Percentiles rank a stretch among this genome's conserved stretches.
phyloP scores from a whole-genome alignment of 306 rosid species.

The Chamaecrista fasciculata region DNA sequence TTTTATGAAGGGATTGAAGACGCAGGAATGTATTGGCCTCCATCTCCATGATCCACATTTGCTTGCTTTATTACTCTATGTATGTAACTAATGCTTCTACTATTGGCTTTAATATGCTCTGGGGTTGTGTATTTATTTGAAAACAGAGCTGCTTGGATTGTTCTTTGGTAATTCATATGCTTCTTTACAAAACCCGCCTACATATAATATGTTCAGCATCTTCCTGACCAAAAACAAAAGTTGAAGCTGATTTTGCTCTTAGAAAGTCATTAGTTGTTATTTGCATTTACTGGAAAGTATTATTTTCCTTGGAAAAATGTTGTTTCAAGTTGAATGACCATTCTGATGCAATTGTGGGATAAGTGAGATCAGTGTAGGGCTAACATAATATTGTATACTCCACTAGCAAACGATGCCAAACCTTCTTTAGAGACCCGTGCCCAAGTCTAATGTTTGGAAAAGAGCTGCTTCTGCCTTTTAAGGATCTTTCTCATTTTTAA shows the following conservation, averaged over 20 bases:
- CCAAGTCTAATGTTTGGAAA: neutral
- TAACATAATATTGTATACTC: too few relatives aligned
- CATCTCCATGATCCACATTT: slow-evolving; percentile 56
- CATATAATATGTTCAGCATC: neutral
- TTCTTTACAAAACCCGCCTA: neutral
- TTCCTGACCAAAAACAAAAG: neutral
- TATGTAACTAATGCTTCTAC: slow-evolving; percentile 38
- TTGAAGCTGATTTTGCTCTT: neutral
- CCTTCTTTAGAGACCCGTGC: neutral
- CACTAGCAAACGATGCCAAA: neutral
- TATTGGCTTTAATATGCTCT: slow-evolving; percentile 35
- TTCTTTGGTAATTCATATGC: neutral
- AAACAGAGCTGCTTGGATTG: slow-evolving; percentile 35
- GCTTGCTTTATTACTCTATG: slow-evolving; percentile 16
- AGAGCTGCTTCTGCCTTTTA: neutral
- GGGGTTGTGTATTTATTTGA: slow-evolving; percentile 37
- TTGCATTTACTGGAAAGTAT: neutral
- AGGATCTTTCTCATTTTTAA: neutral
- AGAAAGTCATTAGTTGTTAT: too few relatives aligned
- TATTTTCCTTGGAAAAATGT: neutral
- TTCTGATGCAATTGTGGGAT: too few relatives aligned
- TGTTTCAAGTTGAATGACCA: too few relatives aligned
- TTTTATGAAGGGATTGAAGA: slow-evolving; percentile 72
- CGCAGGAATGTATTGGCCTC: slow-evolving; percentile 78
- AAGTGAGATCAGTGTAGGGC: too few relatives aligned